These are phyloP conservation scores for Populus alba DNA, from an alignment of 345 rosid species.

Conservation along the genomic window DNA sequence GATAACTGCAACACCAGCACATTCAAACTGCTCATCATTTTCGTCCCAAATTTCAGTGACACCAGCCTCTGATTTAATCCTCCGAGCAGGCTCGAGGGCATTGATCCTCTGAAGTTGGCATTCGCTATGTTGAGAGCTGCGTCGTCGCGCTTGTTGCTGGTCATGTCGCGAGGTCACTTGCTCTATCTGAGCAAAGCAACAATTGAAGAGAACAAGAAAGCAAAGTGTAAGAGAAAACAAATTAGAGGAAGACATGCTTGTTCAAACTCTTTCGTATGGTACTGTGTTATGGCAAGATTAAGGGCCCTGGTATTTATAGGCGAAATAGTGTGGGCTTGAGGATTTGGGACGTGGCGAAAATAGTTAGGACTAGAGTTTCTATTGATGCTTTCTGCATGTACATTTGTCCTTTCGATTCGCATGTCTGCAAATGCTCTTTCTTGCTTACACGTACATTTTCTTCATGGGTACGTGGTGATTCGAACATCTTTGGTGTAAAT, in stretches of 20 bases:
- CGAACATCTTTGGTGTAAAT: too few relatives aligned
- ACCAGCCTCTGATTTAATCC: slow-evolving; percentile 40
- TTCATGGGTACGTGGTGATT: not conserved
- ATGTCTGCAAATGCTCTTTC: not conserved
- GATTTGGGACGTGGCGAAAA: not conserved
- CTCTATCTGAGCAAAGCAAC: slow-evolving; percentile 8
- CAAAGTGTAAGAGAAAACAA: not conserved
- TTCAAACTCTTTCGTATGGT: not conserved
- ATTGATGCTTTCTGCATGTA: not conserved
- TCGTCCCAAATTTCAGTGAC: too few relatives aligned
- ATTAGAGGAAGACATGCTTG: slow-evolving; percentile 1
- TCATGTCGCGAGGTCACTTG: not conserved
- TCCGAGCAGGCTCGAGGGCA: slow-evolving; percentile 31
- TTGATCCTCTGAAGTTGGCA: slow-evolving; percentile 35
- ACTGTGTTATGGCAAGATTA: not conserved
- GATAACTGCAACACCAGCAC: slow-evolving; percentile 40
- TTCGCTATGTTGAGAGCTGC: slow-evolving; percentile 11
- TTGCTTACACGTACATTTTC: not conserved
- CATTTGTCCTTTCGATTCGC: not conserved
- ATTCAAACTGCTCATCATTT: slow-evolving; percentile 34
- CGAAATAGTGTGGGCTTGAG: not conserved
- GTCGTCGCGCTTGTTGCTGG: too few relatives aligned
- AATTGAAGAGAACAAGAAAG: slow-evolving; percentile 7
- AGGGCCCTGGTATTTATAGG: not conserved
- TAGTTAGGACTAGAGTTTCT: not conserved